Evolutionary conservation across 257 asterid genomes (phyloP), one percentile per base, ranked within the genome.

Genomic region (Leptodermis oblonga): DNA sequence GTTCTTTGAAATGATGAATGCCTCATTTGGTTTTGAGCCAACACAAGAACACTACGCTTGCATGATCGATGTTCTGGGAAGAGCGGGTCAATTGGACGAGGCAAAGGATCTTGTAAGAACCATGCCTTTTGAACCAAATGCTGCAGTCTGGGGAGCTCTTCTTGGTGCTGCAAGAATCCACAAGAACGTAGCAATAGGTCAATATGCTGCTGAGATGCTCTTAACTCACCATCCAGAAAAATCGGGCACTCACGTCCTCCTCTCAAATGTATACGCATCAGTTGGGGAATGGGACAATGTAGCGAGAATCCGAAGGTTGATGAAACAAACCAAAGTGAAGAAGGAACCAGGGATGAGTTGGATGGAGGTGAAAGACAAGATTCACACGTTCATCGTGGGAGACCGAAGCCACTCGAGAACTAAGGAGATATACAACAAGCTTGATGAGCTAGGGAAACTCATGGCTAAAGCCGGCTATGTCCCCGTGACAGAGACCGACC

Each of bases 301-400:
- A 30, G 84, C 81, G 9, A 69, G 76, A 56, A 80, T 81, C 75
- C 75, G 97, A 62, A 80, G 84, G 69, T 31, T 70, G 36, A 88
- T 90, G 96, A 90, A 82, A 74, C 86, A 82, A 62, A 79, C 76
- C 61, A 85, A 80, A 14, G 85, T 88, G 80, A 90, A 88, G 82
- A 90, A 90, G 79, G 97, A 90, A 70, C 97, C 97, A 0, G 96
- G 92, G 56, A 72, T 90, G 87, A 90, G 97, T 78, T 90, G 97
- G 97, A 74, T 88, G 72, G 97, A 90, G 83, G 86, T 88, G 39
- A 88, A 86, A 74, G 86, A 81, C 62, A 72, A 72, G 54, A 81
- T 90, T 56, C 71, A 83, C 84, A 86, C 94, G 0, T 90, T 90
- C 59, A 78, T 78, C 59, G 97, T 85, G n/a, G 97, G 96, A 70